phyloP scores from a whole-genome alignment of 176 grass and related monocot species.

The Triticum monococcum region DNA sequence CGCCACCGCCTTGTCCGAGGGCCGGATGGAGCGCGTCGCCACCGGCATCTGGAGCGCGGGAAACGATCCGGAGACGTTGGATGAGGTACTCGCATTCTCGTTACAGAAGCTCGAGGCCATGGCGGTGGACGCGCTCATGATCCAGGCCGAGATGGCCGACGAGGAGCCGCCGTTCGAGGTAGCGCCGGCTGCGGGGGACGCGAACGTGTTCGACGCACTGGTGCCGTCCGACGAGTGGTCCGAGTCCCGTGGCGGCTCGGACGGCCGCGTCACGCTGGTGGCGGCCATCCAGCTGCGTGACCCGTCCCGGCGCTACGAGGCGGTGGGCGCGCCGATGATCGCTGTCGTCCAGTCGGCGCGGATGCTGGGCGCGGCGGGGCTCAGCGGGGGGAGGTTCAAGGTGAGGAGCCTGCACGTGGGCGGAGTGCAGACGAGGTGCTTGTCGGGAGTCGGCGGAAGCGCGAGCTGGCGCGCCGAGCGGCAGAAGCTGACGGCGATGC shows the following conservation, averaged over 20 bases:
- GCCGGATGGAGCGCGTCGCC: slow-evolving; percentile 63
- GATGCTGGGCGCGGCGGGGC: slow-evolving; percentile 26
- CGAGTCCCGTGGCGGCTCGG: slow-evolving; percentile 5
- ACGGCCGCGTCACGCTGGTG: slow-evolving; percentile 47
- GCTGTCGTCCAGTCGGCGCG: slow-evolving; percentile 56
- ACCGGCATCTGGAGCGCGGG: slow-evolving; percentile 69
- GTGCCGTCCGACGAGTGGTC: slow-evolving; percentile 49
- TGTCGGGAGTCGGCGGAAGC: slow-evolving; percentile 26
- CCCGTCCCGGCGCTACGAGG: slow-evolving; percentile 69
- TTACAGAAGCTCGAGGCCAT: slow-evolving; percentile 89
- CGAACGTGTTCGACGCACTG: slow-evolving; percentile 50
- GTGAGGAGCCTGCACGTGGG: slow-evolving; percentile 81
- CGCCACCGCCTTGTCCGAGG: slow-evolving; percentile 47
- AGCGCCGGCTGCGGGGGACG: slow-evolving; percentile 15
- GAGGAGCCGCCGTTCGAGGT: slow-evolving; percentile 78
- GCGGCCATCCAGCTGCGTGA: slow-evolving; percentile 68
- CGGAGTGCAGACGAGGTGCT: slow-evolving; percentile 51
- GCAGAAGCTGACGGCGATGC: slow-evolving; percentile 78
- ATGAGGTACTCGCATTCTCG: slow-evolving; percentile 78
- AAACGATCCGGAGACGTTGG: slow-evolving; percentile 56
- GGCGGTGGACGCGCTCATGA: slow-evolving; percentile 72
- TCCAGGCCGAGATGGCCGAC: slow-evolving; percentile 66
- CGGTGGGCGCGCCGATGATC: slow-evolving; percentile 83
- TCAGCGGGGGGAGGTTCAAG: slow-evolving; percentile 50
- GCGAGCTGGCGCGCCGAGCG: slow-evolving; percentile 56